Base-by-base conservation (phyloP, 331 rosid species). In the Spiraea crenata region DNA sequence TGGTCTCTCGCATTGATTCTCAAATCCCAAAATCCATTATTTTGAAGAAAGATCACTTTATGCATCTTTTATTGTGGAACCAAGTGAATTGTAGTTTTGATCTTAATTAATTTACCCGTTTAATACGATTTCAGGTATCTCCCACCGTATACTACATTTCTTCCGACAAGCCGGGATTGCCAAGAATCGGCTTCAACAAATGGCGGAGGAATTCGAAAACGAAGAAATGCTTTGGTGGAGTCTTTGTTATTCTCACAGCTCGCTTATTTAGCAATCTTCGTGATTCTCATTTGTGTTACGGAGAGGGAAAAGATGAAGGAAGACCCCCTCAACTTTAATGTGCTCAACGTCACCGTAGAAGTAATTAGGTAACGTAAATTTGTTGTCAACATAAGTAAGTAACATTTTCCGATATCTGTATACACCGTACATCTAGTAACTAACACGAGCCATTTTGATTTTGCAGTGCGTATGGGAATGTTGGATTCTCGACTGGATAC, bases 401-500 rank as follows among this genome's bases (percentile, higher is more conserved):
- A n/a, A n/a, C n/a, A n/a, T n/a, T n/a, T n/a, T n/a, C n/a, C n/a
- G n/a, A n/a, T n/a, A n/a, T n/a, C n/a, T n/a, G n/a, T n/a, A n/a
- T n/a, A n/a, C n/a, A n/a, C n/a, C n/a, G n/a, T n/a, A n/a, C n/a
- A n/a, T 17, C 17, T 38, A 8, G 11, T 35, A 6, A 17, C 45
- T 39, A 52, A 1, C 37, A 6, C 37, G n/a, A 60, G 12, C 12
- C 31, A 15, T 41, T 3, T 10, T 9, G 51, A 7, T 39, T 7
- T 20, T 65, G 82, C 81, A 87, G 98, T 81, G 96, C 93, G 17
- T 90, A 90, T 62, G 96, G 96, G 20, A 92, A 92, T 52, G 97
- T 90, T 51, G 96, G 96, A n/a, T 76, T 85, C 47, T 77, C 96
- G 25, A 82, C 50, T 7, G 97, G 96, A 31, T 90, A 92, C 58